Evolutionary conservation across 2,329 filamentous ascomycete genomes (phyloP).

Genomic region (Colletotrichum navitas): DNA sequence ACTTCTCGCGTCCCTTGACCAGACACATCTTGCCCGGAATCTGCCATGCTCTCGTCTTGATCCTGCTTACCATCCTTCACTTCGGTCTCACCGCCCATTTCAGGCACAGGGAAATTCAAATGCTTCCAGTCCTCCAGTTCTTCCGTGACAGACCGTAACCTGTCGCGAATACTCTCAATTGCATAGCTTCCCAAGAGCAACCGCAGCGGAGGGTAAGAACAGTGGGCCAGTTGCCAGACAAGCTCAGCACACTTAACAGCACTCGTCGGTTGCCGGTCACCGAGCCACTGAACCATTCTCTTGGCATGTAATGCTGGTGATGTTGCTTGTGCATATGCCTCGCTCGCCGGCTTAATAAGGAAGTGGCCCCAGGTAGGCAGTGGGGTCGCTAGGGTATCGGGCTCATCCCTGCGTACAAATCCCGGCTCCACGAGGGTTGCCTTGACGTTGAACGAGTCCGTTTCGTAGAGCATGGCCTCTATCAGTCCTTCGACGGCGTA

Average conservation of each 20-base stretch:
- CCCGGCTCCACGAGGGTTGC: constrained; percentile 94
- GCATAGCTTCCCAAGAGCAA: constrained; percentile 93
- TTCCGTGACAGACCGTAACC: constrained; percentile 90
- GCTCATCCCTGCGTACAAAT: constrained; percentile 87
- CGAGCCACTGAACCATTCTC: constrained; percentile 94
- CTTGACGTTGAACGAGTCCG: constrained; percentile 91
- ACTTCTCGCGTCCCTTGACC: constrained; percentile 2
- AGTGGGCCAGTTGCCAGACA: constrained; percentile 95
- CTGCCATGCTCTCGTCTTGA: constrained; percentile 31
- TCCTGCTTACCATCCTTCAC: constrained; percentile 31
- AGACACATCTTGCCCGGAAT: constrained; percentile 23
- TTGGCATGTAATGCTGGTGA: constrained; percentile 90
- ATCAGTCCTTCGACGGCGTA: constrained; percentile 96
- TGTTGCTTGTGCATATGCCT: constrained; percentile 81
- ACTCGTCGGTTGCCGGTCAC: constrained; percentile 91
- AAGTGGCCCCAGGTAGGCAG: constrained; percentile 93
- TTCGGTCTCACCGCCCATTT: constrained; percentile 43
- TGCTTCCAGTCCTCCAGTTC: constrained; percentile 96
- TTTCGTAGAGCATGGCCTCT: constrained; percentile 96
- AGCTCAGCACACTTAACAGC: constrained; percentile 93
- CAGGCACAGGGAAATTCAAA: constrained; percentile 73
- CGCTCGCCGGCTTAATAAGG: constrained; percentile 85
- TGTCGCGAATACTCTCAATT: constrained; percentile 93
- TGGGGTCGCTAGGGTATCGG: constrained; percentile 65
- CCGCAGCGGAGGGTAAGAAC: constrained; percentile 89